Conservation (phyloP, 139 green algal genomes). For the Pseudopediastrum boryanum region DNA sequence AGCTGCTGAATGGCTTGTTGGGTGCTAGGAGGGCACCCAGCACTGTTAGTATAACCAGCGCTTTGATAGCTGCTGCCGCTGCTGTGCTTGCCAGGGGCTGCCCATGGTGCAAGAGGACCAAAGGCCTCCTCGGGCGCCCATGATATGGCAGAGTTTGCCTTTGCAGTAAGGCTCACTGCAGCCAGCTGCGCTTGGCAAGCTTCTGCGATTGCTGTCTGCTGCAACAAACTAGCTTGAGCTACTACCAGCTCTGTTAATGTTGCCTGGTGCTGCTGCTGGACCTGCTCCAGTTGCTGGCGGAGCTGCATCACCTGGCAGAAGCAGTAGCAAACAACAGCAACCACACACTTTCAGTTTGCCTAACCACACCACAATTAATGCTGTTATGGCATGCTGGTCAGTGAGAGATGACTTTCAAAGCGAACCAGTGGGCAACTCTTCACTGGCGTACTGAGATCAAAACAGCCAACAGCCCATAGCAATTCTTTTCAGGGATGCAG, state of each 20-base stretch:
- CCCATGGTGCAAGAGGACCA: not conserved
- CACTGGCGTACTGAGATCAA: too few relatives aligned
- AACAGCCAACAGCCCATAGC: too few relatives aligned
- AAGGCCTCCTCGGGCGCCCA: too few relatives aligned
- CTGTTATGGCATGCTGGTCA: too few relatives aligned
- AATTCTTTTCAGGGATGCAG: not conserved
- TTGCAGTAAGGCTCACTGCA: not conserved
- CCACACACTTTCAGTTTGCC: not conserved
- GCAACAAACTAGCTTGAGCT: not conserved
- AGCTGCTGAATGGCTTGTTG: not conserved
- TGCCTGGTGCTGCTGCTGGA: not conserved
- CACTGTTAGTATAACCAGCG: too few relatives aligned
- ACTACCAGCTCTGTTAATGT: too few relatives aligned
- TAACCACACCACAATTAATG: not conserved
- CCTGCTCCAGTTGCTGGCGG: not conserved
- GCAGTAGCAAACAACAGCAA: not conserved
- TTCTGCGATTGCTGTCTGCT: slow-evolving; percentile 29
- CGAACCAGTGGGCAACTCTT: too few relatives aligned
- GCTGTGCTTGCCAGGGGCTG: not conserved
- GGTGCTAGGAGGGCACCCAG: too few relatives aligned
- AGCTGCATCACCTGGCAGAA: slow-evolving; percentile 23
- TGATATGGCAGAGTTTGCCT: not conserved
- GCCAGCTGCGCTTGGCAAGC: slow-evolving; percentile 24
- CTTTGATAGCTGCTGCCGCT: not conserved
- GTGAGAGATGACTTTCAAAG: too few relatives aligned